Percentiles rank a stretch among this genome's conserved stretches.
phyloP scores from a whole-genome alignment of 805 yeast species.

The Sugiyamaella smithiae region DNA sequence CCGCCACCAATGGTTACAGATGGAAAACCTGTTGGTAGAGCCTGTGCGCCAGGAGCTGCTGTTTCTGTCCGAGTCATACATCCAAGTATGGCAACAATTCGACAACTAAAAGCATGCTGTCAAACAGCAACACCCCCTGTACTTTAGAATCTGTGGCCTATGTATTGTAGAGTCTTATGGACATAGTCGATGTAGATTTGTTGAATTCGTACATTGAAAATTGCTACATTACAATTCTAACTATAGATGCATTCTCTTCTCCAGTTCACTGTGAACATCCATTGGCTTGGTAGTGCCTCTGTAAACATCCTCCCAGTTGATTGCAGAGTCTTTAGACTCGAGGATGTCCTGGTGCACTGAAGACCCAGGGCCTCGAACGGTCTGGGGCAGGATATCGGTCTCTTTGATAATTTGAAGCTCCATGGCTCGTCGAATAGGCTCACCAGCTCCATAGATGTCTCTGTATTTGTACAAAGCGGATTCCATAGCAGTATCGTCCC shows the following conservation, averaged over 20 bases:
- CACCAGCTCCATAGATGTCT: conserved; percentile 87
- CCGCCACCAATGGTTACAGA: conserved; percentile 53
- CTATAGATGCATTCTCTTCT: conserved; percentile 45
- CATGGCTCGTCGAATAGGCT: conserved; percentile 89
- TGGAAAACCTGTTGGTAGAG: conserved; percentile 50
- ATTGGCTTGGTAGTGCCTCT: conserved; percentile 37
- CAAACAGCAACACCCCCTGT: background rate
- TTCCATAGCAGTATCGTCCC: conserved; percentile 76
- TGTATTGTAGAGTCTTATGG: too few species aligned
- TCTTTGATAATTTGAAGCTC: conserved; percentile 71
- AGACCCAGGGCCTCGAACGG: conserved; percentile 53
- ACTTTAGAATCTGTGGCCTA: background rate
- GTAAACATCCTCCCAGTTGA: conserved; percentile 96
- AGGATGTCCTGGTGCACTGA: conserved; percentile 74
- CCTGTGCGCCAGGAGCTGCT: conserved; percentile 54
- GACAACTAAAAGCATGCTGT: background rate
- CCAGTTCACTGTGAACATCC: conserved; percentile 75
- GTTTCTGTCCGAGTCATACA: conserved; percentile 57
- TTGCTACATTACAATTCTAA: too few species aligned
- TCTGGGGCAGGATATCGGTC: conserved; percentile 64
- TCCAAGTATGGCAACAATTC: conserved; percentile 61
- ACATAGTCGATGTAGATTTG: too few species aligned
- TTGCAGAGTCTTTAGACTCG: conserved; percentile 65
- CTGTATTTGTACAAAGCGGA: conserved; percentile 74
- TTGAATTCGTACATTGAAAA: too few species aligned